These are phyloP conservation scores for Dendrobium huoshanense DNA, from an alignment of 106 monocot genomes.

Conservation along the genomic window DNA sequence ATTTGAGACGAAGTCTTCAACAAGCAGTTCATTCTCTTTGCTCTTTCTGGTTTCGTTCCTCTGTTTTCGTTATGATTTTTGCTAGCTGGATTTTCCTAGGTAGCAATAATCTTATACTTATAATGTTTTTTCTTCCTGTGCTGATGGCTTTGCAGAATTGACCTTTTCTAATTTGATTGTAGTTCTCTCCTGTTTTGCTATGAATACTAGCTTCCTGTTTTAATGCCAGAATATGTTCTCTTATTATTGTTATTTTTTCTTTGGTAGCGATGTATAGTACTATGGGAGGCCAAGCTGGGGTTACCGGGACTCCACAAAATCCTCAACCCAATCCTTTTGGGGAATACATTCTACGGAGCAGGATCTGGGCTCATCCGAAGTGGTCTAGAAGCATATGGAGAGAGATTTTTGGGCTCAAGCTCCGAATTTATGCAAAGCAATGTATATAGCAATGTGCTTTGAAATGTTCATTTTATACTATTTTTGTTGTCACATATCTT, in stretches of 20 bases:
- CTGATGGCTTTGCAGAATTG: too few species aligned
- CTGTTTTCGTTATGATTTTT: too few species aligned
- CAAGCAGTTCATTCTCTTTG: too few species aligned
- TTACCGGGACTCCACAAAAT: constrained; percentile 24
- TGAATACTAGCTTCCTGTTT: neutral
- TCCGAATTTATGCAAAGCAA: constrained; percentile 41
- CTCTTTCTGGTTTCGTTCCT: too few species aligned
- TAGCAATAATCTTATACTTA: too few species aligned
- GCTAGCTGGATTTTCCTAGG: too few species aligned
- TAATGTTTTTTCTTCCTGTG: too few species aligned
- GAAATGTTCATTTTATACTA: neutral
- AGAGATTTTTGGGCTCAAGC: constrained; percentile 23
- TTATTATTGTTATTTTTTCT: neutral
- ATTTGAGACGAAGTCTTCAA: too few species aligned
- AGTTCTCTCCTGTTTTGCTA: too few species aligned
- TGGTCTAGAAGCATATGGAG: constrained; percentile 27
- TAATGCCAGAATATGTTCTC: neutral
- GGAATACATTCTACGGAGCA: constrained; percentile 36
- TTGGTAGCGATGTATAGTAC: constrained; percentile 32
- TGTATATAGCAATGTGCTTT: constrained; percentile 13
- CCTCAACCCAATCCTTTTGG: constrained; percentile 35
- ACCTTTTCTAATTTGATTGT: too few species aligned
- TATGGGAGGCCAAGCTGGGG: constrained; percentile 17
- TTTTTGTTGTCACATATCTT: neutral
- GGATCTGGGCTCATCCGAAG: constrained; percentile 34